Evolutionary conservation across 1,139 yeast species (phyloP), one percentile per base, ranked within the genome.

Genomic region (Dujonia santamariae): DNA sequence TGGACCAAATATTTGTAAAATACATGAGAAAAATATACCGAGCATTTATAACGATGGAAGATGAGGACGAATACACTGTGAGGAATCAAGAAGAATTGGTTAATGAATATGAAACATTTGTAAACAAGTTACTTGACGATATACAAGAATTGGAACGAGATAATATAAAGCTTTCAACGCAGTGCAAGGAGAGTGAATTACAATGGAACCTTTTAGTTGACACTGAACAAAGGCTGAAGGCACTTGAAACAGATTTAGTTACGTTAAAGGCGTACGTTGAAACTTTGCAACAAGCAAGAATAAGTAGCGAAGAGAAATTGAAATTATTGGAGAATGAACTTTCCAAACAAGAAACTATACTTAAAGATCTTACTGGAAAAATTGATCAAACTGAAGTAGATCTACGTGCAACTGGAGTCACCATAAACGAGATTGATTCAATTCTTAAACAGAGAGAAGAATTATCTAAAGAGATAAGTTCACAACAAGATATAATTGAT

Each of bases 261-360:
- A 84, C 84, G 53, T 84, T 85, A 51, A 72, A 77, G 47, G 82
- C 78, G 14, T 85, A 84, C 50, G 79, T 85, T 33, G 79, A 78
- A 32, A 68, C 78, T 8, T 80, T 85, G 75, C 78, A 80, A 44
- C 62, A 67, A 22, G 67, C 86, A 38, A 82, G 81, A 47, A 50
- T 59, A 5, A 80, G 79, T 51, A 84, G 95, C 94, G 65, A 72
- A 3, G 62, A 63, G 19, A 72, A 77, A 27, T 53, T 84, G 35
- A 65, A 67, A 17, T 77, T 78, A 45, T 72, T 84, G 38, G 63
- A 67, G 22, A 59, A 56, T 8, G 94, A 84, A 50, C 70, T 81
- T 30, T 58, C 53, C 2, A 56, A 60, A 19, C 71, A 77, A 26
- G 72, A 70, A 34, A 49, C 51, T 19, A 77, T 74, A 37, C 59